Evolutionary conservation across 192 early-diverging fungal genomes (phyloP), one percentile per base, ranked within the genome.

Genomic region (Rhizoclosmatium globosum): DNA sequence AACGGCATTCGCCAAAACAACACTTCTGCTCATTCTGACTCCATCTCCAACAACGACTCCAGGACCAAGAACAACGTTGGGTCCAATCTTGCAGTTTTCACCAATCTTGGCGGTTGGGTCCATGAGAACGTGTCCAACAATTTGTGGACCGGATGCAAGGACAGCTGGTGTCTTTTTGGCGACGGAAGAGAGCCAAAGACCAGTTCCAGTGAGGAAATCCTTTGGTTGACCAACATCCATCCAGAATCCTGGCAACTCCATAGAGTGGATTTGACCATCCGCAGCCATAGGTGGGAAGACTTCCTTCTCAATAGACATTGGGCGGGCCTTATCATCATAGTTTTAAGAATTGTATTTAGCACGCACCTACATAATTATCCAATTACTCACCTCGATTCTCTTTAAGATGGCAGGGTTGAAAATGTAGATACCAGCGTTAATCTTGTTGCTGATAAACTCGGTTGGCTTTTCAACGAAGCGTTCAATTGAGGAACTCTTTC

Each of bases 141-240:
- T 79, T 43, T 90, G 88, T 19, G 93, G 85, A 72, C 92, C 90
- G 39, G 91, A 91, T n/a, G 85, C 82, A 41, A 99, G 89, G 65
- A 84, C 71, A 60, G 91, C 87, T 38, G 95, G 93, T 56, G 86
- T 83, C 76, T 88, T 89, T 88, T 97, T 93, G 77, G 89, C 81
- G 74, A 99, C 76, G 62, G 94, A 94, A 41, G 90, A 83, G 72
- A 99, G 91, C 82, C 98, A 98, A 72, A 99, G 88, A 70, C 93
- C 93, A 15, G 95, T 96, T 43, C 98, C 98, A 3, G 94, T 96
- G 82, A 99, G 87, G 82, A 94, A 99, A 82, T 99, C 98, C 84
- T 97, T 97, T 67, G 98, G 98, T 84, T 99, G 98, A 50, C 98
- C 98, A 73, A 99, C 97, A 84, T 99, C 98, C 92, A 96, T 95